Evolutionary conservation across 2,329 filamentous ascomycete genomes (phyloP).

Genomic region (Scedosporium aurantiacum): DNA sequence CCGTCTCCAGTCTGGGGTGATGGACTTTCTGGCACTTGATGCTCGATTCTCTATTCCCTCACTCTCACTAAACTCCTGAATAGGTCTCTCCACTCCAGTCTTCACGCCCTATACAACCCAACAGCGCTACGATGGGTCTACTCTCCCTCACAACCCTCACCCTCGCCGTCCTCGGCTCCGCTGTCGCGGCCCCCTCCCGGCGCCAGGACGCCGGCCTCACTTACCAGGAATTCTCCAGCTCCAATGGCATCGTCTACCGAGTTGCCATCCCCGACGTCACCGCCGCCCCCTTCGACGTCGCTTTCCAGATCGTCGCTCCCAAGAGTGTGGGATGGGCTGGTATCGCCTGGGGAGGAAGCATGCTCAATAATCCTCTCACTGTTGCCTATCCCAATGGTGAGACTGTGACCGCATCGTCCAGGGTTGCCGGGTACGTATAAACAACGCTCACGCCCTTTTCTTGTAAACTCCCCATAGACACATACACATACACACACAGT

Average conservation of each 20-base stretch:
- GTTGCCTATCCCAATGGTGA: constrained; percentile 29
- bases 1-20: not conserved
- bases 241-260: constrained; percentile 18
- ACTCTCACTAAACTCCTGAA: not conserved
- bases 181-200: not conserved
- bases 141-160: not conserved
- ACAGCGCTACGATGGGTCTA: not conserved
- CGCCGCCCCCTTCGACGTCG: constrained; percentile 24
- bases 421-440: constrained; percentile 22
- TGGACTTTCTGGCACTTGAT: not conserved
- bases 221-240: constrained; percentile 14
- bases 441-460: constrained; percentile 1
- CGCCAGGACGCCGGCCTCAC: constrained; percentile 1
- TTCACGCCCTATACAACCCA: not conserved
- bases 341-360: constrained; percentile 31
- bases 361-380: constrained; percentile 31
- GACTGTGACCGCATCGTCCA: constrained; percentile 23
- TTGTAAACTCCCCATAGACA: not conserved
- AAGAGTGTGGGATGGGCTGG: constrained; percentile 29
- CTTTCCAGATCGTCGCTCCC: constrained; percentile 30
- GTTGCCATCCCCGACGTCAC: constrained; percentile 24
- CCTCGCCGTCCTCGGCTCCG: not conserved
- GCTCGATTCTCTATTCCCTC: not conserved
- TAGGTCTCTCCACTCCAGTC: not conserved
- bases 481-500: not conserved